Percentiles rank a stretch among this genome's conserved stretches.
These are phyloP conservation scores for Oryza rufipogon DNA, from an alignment of 176 grass and related monocot species.

Conservation along the genomic window DNA sequence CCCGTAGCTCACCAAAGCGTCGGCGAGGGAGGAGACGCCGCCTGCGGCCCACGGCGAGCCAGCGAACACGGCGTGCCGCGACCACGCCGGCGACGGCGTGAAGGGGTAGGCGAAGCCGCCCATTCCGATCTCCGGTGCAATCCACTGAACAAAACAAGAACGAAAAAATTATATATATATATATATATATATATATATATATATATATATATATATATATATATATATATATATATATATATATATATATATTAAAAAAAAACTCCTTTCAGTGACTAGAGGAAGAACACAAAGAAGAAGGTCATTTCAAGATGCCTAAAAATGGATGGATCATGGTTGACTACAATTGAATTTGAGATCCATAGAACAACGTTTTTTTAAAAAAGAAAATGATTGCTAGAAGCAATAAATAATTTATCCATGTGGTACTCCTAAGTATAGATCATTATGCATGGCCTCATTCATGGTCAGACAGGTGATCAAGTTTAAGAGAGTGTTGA, in stretches of 20 bases:
- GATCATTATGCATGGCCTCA: not conserved
- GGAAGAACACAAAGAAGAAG: not conserved
- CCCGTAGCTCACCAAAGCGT: not conserved
- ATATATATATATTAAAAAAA: too few relatives aligned
- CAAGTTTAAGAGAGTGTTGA: not conserved
- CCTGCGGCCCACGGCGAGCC: conserved; percentile 27
- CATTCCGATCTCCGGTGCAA: conserved; percentile 23
- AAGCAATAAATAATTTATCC: not conserved
- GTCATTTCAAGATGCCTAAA: not conserved
- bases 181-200: too few relatives aligned
- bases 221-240: too few relatives aligned
- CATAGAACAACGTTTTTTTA: not conserved
- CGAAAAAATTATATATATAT: not conserved
- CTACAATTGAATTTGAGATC: conserved; percentile 24
- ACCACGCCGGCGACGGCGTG: conserved; percentile 15
- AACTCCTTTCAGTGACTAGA: not conserved
- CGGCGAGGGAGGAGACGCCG: not conserved
- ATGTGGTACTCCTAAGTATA: not conserved
- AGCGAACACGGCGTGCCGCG: conserved; percentile 37
- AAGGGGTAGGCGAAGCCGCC: conserved; percentile 44
- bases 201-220: too few relatives aligned
- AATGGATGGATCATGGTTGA: conserved; percentile 7
- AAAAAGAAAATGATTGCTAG: not conserved
- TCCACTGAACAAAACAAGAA: not conserved
- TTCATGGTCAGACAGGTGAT: conserved; percentile 26